A percentile compares a stretch with the other conserved stretches of the same genome.
Evolutionary conservation across 2,329 filamentous ascomycete species (phyloP).

Genomic region (Teratosphaeria nubilosa): DNA sequence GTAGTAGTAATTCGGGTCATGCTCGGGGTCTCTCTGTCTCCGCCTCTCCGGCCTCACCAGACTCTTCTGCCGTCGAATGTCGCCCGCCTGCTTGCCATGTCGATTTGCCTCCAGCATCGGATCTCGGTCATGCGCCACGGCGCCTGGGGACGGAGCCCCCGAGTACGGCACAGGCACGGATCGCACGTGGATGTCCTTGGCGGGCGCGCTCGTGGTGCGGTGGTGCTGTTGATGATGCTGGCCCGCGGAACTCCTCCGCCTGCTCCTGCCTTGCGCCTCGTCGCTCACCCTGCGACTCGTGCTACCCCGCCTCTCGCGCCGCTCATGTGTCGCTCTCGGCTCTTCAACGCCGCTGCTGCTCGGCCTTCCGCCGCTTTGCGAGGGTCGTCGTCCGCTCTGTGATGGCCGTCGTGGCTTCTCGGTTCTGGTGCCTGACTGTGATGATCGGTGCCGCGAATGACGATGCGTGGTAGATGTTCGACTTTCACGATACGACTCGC

Average conservation of each 20-base stretch:
- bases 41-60: constrained; percentile 82
- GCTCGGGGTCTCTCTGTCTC: constrained; percentile 60
- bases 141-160: constrained; percentile 34
- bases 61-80: constrained; percentile 66
- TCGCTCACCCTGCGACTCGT: not conserved
- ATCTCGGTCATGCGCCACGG: constrained; percentile 39
- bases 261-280: constrained; percentile 1
- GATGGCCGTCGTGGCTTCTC: constrained; percentile 4
- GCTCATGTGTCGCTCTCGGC: constrained; percentile 1
- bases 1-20: constrained; percentile 93
- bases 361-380: constrained; percentile 1
- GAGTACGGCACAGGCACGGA: constrained; percentile 32
- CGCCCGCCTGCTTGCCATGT: constrained; percentile 33
- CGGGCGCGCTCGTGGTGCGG: not conserved
- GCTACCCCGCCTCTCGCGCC: constrained; percentile 2
- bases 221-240: not conserved
- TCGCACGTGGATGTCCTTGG: constrained; percentile 30
- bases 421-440: not conserved
- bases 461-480: not conserved
- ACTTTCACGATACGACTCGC: constrained; percentile 1
- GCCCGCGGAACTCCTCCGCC: constrained; percentile 14
- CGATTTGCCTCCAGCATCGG: constrained; percentile 38
- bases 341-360: not conserved
- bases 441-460: not conserved
- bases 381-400: constrained; percentile 3